Conservation (phyloP, 345 rosid species). For the Lumnitzera racemosa region DNA sequence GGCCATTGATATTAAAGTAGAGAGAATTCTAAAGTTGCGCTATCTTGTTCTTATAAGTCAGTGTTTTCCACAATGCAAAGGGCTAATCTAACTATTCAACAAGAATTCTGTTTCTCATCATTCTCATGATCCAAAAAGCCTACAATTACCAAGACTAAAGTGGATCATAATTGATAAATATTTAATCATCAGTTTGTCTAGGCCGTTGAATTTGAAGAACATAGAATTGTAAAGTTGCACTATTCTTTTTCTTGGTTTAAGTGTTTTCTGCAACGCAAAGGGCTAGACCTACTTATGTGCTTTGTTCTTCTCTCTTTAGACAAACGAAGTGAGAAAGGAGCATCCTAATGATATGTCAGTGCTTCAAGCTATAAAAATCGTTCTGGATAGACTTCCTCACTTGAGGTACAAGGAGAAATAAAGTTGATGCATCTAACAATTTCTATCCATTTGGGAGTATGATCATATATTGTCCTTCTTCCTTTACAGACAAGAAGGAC, state of each 20-base stretch:
- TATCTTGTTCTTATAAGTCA: no score
- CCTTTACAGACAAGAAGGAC: constrained; percentile 57
- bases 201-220: no score
- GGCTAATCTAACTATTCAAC: neutral
- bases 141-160: no score
- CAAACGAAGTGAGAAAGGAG: constrained; percentile 75
- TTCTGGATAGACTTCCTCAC: constrained; percentile 65
- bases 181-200: no score
- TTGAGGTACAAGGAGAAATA: constrained; percentile 41
- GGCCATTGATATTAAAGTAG: no score
- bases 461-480: neutral
- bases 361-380: constrained; percentile 69
- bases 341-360: constrained; percentile 67
- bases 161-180: no score
- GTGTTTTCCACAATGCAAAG: neutral
- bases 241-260: neutral
- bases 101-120: no score
- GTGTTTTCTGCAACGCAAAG: neutral
- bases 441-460: neutral
- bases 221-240: no score
- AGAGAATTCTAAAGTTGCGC: no score
- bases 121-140: no score
- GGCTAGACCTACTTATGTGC: neutral
- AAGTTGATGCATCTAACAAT: neutral
- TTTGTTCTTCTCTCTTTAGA: constrained; percentile 32